These are phyloP conservation scores for Poa pratensis DNA, from an alignment of 176 grass and related monocot genomes.

Conservation along the genomic window DNA sequence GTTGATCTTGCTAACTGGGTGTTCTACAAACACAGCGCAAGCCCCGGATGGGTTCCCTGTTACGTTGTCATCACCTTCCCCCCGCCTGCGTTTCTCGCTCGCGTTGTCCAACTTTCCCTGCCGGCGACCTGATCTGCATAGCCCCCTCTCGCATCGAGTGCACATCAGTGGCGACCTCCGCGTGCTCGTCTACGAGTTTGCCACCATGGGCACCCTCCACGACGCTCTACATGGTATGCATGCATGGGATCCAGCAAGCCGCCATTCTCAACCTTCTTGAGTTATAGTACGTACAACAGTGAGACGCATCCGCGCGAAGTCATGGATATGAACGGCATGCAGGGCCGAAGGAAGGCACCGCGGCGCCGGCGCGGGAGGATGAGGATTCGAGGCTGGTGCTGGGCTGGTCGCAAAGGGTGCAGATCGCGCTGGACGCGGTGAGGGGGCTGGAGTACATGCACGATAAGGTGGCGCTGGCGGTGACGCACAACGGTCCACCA, in stretches of 20 bases:
- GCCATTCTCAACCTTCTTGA: not conserved
- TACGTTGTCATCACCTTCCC: too few relatives aligned
- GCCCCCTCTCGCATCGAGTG: conserved; percentile 25
- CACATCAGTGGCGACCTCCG: conserved; percentile 48
- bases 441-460: conserved; percentile 75
- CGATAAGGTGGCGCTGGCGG: conserved; percentile 52
- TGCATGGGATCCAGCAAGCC: too few relatives aligned
- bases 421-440: conserved; percentile 67
- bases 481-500: conserved; percentile 64
- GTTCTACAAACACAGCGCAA: too few relatives aligned
- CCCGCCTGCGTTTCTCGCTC: too few relatives aligned
- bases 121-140: too few relatives aligned
- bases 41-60: too few relatives aligned
- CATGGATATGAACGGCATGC: not conserved
- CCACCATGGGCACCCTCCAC: conserved; percentile 63
- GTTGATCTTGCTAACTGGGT: too few relatives aligned
- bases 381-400: conserved; percentile 35
- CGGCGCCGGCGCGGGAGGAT: not conserved
- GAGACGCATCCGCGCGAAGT: not conserved
- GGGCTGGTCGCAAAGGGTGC: conserved; percentile 55
- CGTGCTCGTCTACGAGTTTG: conserved; percentile 60
- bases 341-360: not conserved
- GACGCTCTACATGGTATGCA: conserved; percentile 54
- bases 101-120: too few relatives aligned
- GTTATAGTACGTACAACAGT: too few relatives aligned